Evolutionary conservation across 2,329 filamentous ascomycete genomes (phyloP), one percentile per base, ranked within the genome.

Genomic region (Sporothrix sp.): DNA sequence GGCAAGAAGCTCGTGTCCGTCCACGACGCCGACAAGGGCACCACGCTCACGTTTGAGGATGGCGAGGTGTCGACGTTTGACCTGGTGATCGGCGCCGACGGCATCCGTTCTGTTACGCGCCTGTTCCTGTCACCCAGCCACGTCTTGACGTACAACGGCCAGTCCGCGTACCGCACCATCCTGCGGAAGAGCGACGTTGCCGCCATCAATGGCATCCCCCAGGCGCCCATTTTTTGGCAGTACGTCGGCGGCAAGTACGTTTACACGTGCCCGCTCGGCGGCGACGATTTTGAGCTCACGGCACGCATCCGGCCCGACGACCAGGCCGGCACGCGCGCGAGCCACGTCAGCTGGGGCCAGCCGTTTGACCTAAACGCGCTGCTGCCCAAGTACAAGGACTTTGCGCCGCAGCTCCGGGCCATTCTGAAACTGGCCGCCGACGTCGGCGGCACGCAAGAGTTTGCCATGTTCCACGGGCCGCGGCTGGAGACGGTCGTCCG

Each of bases 41-140:
- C 74, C 1, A 55, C 61, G 3, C 60, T 78, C 9, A 42, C 51
- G 0, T 78, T 80, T 51, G 63, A 69, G 11, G 73, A 78, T 54
- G 67, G 68, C 3, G 58, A 57, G 4, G 47, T 40, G 1, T 66
- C 66, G 2, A 59, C 65, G 14, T 67, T 67, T 3, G 73, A 75
- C 54, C 58, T 78, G 0, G 65, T 77, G 1, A 66, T 78, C 2
- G 75, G 73, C 0, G 74, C 71, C 4, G 72, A 78, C 57, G 72
- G 75, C 3, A 76, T 76, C 47, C 68, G 72, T 51, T 75, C 72
- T 2, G 51, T 57, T 2, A 49, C 4, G 68, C 56, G 56, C 53
- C 13, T 30, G 7, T 59, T 63, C n/a, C 61, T 67, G 0, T 71
- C 70, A 36, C 67, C 68, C 0, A 62, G 65, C 0, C 70, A 74